Evolutionary conservation across 805 yeast genomes (phyloP).

Genomic region (Suhomyces emberorum): DNA sequence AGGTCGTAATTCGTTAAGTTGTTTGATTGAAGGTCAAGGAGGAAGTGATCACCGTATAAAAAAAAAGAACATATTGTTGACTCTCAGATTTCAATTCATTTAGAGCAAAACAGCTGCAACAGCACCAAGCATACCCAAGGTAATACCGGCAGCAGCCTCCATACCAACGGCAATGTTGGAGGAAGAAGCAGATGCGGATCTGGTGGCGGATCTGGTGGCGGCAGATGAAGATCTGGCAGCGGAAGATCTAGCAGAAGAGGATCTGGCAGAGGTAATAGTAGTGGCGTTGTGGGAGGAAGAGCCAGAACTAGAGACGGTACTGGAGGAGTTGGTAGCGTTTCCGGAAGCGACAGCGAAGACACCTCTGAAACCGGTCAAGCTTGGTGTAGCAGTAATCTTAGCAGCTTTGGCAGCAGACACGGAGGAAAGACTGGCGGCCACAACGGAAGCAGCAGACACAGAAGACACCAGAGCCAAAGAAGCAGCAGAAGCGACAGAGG

Average conservation of each 20-base stretch:
- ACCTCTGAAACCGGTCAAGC: conserved; percentile 28
- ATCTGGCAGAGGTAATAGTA: conserved; percentile 13
- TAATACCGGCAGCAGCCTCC: conserved; percentile 18
- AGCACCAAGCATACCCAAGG: conserved; percentile 25
- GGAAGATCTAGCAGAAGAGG: conserved; percentile 3
- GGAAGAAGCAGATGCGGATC: conserved; percentile 32
- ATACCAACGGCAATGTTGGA: conserved; percentile 26
- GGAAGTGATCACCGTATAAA: background rate
- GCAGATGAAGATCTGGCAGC: conserved; percentile 11
- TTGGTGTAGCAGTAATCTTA: conserved; percentile 9
- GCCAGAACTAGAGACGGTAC: conserved; percentile 15
- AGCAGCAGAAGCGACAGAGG: conserved; percentile 18
- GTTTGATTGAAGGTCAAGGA: background rate
- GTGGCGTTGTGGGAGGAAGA: conserved; percentile 11
- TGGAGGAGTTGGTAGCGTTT: conserved; percentile 25
- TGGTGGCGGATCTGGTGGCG: conserved; percentile 15
- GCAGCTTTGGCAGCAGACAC: conserved; percentile 9
- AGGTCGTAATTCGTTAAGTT: background rate
- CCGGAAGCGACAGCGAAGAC: conserved; percentile 41
- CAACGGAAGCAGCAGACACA: conserved; percentile 15
- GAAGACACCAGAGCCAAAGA: conserved; percentile 16
- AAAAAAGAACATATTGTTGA: background rate
- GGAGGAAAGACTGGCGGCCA: conserved; percentile 23
- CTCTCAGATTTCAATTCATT: background rate
- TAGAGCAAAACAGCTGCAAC: conserved; percentile 33